These are phyloP conservation scores for Xylariaceae sp. DNA, from an alignment of 2,329 filamentous ascomycete genomes.

Conservation along the genomic window DNA sequence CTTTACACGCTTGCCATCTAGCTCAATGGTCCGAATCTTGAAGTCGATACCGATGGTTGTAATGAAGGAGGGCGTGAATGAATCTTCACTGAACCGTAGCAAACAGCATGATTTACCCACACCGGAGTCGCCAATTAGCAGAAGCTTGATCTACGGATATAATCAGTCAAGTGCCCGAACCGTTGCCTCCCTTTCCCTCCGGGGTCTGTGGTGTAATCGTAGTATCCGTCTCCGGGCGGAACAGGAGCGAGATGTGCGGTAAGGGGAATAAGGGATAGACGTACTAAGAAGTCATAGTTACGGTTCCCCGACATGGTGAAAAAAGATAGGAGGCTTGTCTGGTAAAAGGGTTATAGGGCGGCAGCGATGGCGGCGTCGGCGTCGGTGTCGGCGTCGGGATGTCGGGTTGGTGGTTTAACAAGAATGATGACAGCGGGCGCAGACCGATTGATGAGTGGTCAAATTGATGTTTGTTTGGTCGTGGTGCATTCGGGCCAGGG, in stretches of 20 bases:
- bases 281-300: conserved; percentile 98
- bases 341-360: background rate
- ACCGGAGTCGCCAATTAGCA: conserved; percentile 93
- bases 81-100: conserved; percentile 94
- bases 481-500: background rate
- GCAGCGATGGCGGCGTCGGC: background rate
- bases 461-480: conserved; percentile 1
- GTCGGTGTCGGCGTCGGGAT: conserved; percentile 4
- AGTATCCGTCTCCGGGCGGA: background rate
- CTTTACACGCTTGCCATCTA: conserved; percentile 98
- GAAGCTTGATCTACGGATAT: conserved; percentile 76
- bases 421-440: conserved; percentile 9
- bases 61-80: conserved; percentile 96
- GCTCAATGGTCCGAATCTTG: conserved; percentile 98
- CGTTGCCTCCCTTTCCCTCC: background rate
- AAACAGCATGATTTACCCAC: conserved; percentile 97
- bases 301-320: conserved; percentile 85
- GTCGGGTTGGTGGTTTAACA: conserved; percentile 5
- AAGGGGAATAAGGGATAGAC: conserved; percentile 32
- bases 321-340: conserved; percentile 16
- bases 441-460: conserved; percentile 5
- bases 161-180: conserved; percentile 10
- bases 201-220: background rate
- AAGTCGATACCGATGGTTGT: conserved; percentile 99
- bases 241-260: background rate